Evolutionary conservation across 2,329 filamentous ascomycete species (phyloP).

Genomic region (Xylariaceae sp.): DNA sequence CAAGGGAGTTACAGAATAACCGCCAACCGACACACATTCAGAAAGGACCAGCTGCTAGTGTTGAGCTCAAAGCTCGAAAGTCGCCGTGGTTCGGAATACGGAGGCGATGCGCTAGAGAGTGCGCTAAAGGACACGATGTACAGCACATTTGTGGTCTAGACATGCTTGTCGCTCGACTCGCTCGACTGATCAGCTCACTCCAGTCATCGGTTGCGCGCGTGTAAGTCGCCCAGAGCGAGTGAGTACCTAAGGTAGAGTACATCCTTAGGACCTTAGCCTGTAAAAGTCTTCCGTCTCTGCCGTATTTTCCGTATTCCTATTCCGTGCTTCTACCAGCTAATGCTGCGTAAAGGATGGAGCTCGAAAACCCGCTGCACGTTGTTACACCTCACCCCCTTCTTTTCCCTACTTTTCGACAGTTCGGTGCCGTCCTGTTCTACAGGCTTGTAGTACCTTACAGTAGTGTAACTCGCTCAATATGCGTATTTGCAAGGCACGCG

Average conservation of each 20-base stretch:
- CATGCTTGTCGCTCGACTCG: not conserved
- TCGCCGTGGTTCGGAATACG: not conserved
- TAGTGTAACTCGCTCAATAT: not conserved
- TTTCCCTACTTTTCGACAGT: not conserved
- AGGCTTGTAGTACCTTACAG: not conserved
- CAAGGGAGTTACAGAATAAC: not conserved
- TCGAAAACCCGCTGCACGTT: not conserved
- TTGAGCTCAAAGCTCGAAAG: not conserved
- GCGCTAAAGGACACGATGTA: not conserved
- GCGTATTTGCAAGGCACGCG: not conserved
- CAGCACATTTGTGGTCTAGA: not conserved
- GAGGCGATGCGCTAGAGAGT: no score
- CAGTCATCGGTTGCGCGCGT: not conserved
- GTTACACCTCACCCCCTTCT: not conserved
- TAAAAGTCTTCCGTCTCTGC: no score
- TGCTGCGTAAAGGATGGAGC: not conserved
- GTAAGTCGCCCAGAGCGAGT: not conserved
- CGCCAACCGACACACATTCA: not conserved
- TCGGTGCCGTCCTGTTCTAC: conserved; percentile 1
- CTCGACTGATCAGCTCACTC: not conserved
- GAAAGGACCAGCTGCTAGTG: not conserved
- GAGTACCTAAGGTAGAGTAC: no score
- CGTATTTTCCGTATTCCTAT: no score
- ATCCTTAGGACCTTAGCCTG: no score
- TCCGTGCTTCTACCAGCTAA: no score